Base-by-base conservation (phyloP, 495 filamentous ascomycete genomes). In the Aspergillus mulundensis region DNA sequence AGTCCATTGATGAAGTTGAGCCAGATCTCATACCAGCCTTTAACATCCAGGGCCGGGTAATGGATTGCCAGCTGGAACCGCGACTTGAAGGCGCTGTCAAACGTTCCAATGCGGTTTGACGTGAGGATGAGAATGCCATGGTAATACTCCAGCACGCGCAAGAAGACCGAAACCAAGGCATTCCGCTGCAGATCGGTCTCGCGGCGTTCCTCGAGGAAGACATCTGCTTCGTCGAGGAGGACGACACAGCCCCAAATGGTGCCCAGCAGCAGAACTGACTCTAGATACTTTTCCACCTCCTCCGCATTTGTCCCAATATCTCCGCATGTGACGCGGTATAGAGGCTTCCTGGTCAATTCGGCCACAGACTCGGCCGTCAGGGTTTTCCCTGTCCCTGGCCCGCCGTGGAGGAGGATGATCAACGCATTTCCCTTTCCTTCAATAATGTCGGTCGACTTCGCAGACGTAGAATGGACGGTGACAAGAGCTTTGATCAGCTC, bases 71-170 rank as follows among this genome's bases (percentile, higher is more conserved):
- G 63, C 52, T 83, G 75, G 50, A 83, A 74, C 7, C 77, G 70
- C 0, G 72, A 76, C 53, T 75, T 69, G 61, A 83, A 80, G 1
- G 77, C 79, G 6, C 68, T 58, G 40, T 82, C 79, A 41, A 82
- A 74, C 5, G 64, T 75, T 7, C 67, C 75, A 4, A 85, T 72
- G 8, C 82, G 68, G 34, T 73, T 74, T 1, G 60, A 62, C 1
- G 70, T 73, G 21, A 73, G 55, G 21, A 77, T 63, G n/a, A 73
- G 24, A 46, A 73, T 73, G 0, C 68, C 67, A 3, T 72, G 54
- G 56, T 85, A 87, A 61, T 82, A 86, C 52, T 86, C 84, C 0
- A 86, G 66, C 0, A 71, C 68, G 2, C 84, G 71, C 0, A 86
- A 66, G 56, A 86, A 85, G 2, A 83, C 73, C 32, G 63, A 58